Conservation (phyloP, 2,329 filamentous ascomycete genomes). For the Cladobotryum mycophilum region DNA sequence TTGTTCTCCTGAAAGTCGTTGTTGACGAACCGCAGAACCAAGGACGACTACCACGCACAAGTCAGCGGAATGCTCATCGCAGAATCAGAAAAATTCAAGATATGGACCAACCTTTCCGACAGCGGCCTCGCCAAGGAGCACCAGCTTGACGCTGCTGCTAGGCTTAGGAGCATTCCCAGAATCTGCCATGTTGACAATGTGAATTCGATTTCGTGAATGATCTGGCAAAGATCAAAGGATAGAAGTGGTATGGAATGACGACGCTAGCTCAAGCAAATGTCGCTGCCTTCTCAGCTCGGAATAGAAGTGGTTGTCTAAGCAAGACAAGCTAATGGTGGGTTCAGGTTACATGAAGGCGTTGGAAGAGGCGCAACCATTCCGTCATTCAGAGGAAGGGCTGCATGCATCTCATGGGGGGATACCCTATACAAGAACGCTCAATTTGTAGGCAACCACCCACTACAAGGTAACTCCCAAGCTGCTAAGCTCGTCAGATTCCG, state of each 20-base stretch:
- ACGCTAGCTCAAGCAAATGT: neutral
- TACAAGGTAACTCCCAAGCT: neutral
- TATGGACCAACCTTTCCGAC: slow-evolving; percentile 78
- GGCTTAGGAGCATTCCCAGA: slow-evolving; percentile 71
- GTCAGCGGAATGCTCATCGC: slow-evolving; percentile 16
- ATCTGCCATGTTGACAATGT: slow-evolving; percentile 30
- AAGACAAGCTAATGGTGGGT: slow-evolving; percentile 7
- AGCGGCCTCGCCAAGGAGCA: slow-evolving; percentile 92
- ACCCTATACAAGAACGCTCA: neutral
- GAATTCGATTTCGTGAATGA: neutral
- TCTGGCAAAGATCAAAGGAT: neutral
- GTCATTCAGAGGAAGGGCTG: slow-evolving; percentile 16
- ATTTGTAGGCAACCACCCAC: neutral
- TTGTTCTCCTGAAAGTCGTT: slow-evolving; percentile 99
- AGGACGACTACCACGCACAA: slow-evolving; percentile 63
- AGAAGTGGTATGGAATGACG: neutral
- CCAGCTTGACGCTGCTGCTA: slow-evolving; percentile 99
- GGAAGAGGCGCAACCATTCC: slow-evolving; percentile 21
- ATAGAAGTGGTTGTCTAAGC: neutral
- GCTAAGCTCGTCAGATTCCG: neutral
- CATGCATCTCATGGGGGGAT: neutral
- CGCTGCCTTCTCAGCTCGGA: slow-evolving; percentile 1
- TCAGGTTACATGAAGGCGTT: slow-evolving; percentile 10
- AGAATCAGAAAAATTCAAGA: neutral
- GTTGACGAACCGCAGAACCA: slow-evolving; percentile 97